Conservation (phyloP, 257 asterid genomes). For the Nicotiana sylvestris region DNA sequence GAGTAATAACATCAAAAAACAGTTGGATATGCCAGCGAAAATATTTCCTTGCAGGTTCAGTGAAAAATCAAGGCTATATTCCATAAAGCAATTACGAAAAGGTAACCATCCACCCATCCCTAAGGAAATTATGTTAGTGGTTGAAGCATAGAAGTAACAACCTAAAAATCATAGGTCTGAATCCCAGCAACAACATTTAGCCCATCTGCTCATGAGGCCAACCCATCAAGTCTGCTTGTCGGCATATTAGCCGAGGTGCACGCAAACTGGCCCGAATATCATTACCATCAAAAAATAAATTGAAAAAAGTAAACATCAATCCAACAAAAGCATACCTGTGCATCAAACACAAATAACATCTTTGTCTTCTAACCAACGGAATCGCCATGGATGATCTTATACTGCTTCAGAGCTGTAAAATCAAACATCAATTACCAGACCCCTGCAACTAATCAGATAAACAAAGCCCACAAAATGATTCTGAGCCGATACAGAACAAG, state of each 20-base stretch:
- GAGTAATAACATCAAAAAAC: background rate
- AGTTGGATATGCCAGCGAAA: background rate
- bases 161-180: background rate
- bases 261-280: background rate
- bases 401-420: constrained; percentile 5
- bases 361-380: constrained; percentile 1
- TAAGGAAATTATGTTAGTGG: background rate
- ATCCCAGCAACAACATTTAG: background rate
- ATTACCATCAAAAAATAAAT: background rate
- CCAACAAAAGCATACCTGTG: constrained; percentile 6
- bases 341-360: constrained; percentile 1
- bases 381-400: background rate
- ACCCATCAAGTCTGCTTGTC: background rate
- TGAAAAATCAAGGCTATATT: background rate
- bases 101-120: background rate
- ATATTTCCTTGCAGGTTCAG: background rate
- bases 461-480: constrained; percentile 2
- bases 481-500: constrained; percentile 2
- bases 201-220: background rate
- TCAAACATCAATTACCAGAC: background rate
- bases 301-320: background rate
- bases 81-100: background rate
- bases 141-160: background rate
- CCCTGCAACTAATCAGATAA: constrained; percentile 8
- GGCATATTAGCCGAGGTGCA: background rate